phyloP scores from a whole-genome alignment of 495 filamentous ascomycete genomes.

The Cladorrhinum samala region DNA sequence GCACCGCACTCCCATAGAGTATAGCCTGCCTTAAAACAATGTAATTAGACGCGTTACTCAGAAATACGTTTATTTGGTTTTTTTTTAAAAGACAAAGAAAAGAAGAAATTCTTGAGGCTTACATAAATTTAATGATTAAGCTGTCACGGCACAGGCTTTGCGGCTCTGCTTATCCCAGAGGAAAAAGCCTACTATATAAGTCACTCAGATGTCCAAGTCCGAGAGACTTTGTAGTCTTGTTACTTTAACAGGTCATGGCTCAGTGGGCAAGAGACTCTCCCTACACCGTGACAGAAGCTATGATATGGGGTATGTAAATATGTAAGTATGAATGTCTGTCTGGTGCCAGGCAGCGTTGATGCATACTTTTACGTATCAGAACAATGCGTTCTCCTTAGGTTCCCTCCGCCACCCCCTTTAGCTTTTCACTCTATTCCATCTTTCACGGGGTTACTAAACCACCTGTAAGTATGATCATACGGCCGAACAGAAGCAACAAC shows the following conservation, averaged over 20 bases:
- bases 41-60: slow-evolving; percentile 25
- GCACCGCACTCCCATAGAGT: background rate
- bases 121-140: background rate
- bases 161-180: too few species aligned
- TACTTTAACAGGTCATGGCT: too few species aligned
- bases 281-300: too few species aligned
- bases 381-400: background rate
- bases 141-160: too few species aligned
- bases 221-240: too few species aligned
- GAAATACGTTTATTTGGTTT: slow-evolving; percentile 7
- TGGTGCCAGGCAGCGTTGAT: background rate
- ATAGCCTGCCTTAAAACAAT: slow-evolving; percentile 14
- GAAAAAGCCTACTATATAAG: too few species aligned
- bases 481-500: slow-evolving; percentile 63
- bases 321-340: background rate
- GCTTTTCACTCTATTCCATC: slow-evolving; percentile 1
- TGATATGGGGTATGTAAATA: too few species aligned
- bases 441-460: slow-evolving; percentile 26
- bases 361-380: background rate
- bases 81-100: too few species aligned
- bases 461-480: slow-evolving; percentile 24
- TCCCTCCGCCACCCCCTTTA: background rate
- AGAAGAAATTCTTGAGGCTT: background rate
- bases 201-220: too few species aligned
- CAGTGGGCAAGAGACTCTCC: too few species aligned